Evolutionary conservation across 192 early-diverging fungal species (phyloP), one percentile per base, ranked within the genome.

Genomic region (Entomortierella parvispora): DNA sequence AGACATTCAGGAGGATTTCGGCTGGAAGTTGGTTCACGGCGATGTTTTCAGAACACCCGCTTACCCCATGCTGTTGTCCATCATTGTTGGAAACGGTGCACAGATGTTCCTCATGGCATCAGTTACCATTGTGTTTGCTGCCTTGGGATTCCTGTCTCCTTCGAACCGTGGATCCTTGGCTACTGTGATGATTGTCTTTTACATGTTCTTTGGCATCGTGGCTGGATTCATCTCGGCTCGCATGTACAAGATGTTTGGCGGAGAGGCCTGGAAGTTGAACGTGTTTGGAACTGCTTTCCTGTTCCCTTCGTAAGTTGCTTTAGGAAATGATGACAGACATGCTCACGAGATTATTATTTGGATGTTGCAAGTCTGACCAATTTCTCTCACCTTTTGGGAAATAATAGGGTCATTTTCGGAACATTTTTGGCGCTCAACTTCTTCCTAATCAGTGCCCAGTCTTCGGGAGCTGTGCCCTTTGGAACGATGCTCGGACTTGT

Each of bases 11-110:
- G 97, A 98, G 68, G 97, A 99, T 64, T 97, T 93, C 89, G 97
- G 97, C 3, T 99, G 97, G 97, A 99, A 97, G 78, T 88, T 95
- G 26, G 93, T 99, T 10, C 97, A 99, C 53, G 95, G 95, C 31
- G 97, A 99, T 79, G 95, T 99, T 28, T 99, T 99, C 83, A 90
- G 97, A 14, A 82, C 94, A 15, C 95, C 97, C 2, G 71, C 85
- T 26, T 87, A 90, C 34, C 82, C 90, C 48, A 89, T 91, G 63
- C 77, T 92, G 48, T 80, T 99, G 28, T 82, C 93, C 0, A 92
- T 95, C 14, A 84, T 95, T 40, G 72, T 93, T 28, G 97, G 97
- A 25, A 95, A 90, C 61, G 97, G 97, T 63, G 78, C 90, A 31
- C 92, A 93, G 75, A 85, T 93, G 68, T 84, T 92, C 51, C 87